Conservation (phyloP, 345 rosid species). For the Clausena lansium region DNA sequence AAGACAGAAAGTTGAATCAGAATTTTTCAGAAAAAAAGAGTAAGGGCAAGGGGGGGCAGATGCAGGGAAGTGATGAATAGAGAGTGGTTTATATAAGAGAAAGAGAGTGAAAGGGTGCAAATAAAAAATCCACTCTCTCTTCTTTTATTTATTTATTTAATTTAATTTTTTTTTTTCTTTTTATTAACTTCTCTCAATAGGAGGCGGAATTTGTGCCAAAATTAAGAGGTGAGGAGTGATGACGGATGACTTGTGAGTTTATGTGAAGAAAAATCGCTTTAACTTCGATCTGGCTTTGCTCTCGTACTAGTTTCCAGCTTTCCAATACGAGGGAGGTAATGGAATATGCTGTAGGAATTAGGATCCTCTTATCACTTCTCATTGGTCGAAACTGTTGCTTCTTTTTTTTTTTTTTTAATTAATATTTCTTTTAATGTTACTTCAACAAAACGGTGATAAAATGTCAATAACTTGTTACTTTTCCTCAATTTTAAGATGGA, state of each 20-base stretch:
- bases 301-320: neutral
- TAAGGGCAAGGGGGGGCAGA: neutral
- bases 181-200: neutral
- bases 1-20: neutral
- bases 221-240: neutral
- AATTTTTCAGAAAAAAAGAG: neutral
- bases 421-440: too few species aligned
- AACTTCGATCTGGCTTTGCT: neutral
- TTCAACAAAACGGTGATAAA: too few species aligned
- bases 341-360: neutral
- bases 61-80: neutral
- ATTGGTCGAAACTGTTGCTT: neutral
- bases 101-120: neutral
- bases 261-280: too few species aligned
- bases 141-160: neutral
- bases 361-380: neutral
- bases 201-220: conserved; percentile 1
- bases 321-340: neutral
- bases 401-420: too few species aligned
- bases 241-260: neutral
- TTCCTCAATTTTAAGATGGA: too few species aligned
- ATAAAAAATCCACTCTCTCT: neutral
- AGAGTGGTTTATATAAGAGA: conserved; percentile 1
- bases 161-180: neutral
- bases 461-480: too few species aligned